phyloP scores from a whole-genome alignment of 2,329 filamentous ascomycete genomes.

The Stromatinia cepivora region DNA sequence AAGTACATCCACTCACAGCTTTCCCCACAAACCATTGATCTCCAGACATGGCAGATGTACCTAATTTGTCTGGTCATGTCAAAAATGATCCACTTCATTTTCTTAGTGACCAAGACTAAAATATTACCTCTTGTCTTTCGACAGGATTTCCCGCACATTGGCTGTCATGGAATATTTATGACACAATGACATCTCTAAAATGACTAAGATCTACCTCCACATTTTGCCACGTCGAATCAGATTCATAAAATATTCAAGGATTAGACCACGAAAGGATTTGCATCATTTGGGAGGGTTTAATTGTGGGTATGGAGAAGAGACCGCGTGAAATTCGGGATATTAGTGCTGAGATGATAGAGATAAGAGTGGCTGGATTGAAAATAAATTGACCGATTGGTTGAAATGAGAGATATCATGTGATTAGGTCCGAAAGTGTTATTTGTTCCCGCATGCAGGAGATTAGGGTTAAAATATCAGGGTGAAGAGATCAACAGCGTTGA shows the following conservation, averaged over 20 bases:
- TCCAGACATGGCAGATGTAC: background rate
- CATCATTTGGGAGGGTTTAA: background rate
- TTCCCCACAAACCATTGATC: conserved; percentile 9
- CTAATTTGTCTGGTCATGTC: background rate
- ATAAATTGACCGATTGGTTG: conserved; percentile 13
- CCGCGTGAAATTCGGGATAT: conserved; percentile 18
- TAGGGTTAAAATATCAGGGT: background rate
- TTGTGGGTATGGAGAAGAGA: conserved; percentile 14
- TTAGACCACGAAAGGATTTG: background rate
- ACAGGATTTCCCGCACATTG: background rate
- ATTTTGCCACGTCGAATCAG: conserved; percentile 16
- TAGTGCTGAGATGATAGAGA: conserved; percentile 1
- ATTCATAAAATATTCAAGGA: background rate
- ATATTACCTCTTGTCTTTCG: background rate
- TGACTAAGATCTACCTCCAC: conserved; percentile 20
- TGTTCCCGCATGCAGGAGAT: background rate
- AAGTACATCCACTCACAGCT: conserved; percentile 3
- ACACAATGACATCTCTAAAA: conserved; percentile 12
- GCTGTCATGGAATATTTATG: conserved; percentile 1
- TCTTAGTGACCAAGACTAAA: background rate
- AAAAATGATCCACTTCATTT: background rate
- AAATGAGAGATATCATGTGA: conserved; percentile 7
- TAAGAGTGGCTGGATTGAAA: conserved; percentile 14
- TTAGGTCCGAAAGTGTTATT: background rate
- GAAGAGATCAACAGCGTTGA: background rate